These are phyloP conservation scores for Talaromyces rugulosus DNA, from an alignment of 2,329 filamentous ascomycete genomes.

Conservation along the genomic window DNA sequence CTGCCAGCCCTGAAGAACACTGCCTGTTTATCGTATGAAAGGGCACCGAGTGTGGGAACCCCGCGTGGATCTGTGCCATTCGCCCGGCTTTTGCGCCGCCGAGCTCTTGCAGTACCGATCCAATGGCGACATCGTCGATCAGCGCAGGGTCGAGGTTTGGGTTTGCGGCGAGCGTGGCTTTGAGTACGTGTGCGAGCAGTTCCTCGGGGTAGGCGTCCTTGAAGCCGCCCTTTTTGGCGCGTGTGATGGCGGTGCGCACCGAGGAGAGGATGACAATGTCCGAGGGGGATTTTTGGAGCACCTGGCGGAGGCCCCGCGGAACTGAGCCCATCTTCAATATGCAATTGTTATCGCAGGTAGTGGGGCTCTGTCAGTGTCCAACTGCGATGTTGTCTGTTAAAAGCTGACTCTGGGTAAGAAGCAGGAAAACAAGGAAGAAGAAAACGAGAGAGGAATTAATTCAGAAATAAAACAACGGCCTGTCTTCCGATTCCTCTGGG, in stretches of 20 bases:
- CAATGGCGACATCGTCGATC: slow-evolving; percentile 79
- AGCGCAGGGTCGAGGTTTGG: slow-evolving; percentile 65
- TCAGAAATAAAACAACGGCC: slow-evolving; percentile 8
- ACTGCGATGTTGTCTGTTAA: neutral
- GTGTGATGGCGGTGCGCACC: slow-evolving; percentile 82
- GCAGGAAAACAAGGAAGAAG: neutral
- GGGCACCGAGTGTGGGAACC: slow-evolving; percentile 66
- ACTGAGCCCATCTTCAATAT: slow-evolving; percentile 43
- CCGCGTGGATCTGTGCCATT: slow-evolving; percentile 84
- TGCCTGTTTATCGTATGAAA: slow-evolving; percentile 88
- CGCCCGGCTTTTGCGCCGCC: slow-evolving; percentile 86
- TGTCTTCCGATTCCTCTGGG: slow-evolving; percentile 15
- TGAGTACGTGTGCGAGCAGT: slow-evolving; percentile 61
- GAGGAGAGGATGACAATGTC: slow-evolving; percentile 87
- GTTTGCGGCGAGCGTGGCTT: slow-evolving; percentile 67
- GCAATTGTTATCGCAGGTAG: neutral
- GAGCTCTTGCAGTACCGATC: slow-evolving; percentile 85
- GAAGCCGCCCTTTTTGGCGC: slow-evolving; percentile 76
- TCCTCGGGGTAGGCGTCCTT: slow-evolving; percentile 90
- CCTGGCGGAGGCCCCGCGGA: slow-evolving; percentile 65
- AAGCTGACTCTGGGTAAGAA: neutral
- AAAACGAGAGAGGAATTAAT: neutral
- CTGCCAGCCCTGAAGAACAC: slow-evolving; percentile 73
- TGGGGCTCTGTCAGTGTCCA: too few species aligned
- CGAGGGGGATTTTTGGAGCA: slow-evolving; percentile 72